Base-by-base conservation (phyloP, 2,329 filamentous ascomycete species). In the Stemphylium beticola region DNA sequence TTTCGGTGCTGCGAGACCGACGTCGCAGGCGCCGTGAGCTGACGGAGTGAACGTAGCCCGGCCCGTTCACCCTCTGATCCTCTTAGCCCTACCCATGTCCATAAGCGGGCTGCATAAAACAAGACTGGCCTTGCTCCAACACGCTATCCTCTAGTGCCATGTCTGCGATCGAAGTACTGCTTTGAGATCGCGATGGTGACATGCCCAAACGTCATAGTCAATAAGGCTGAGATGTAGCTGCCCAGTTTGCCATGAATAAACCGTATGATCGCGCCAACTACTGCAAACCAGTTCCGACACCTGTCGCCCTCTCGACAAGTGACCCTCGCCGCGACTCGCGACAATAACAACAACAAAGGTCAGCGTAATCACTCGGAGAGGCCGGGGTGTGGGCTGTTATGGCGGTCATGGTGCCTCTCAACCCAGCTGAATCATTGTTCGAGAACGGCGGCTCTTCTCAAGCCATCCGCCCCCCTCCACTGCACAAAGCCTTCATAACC, bases 401-500 rank as follows among this genome's bases (percentile, higher is more conserved):
- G 58, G 55, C 57, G 54, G 64, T 71, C 60, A 58, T 63, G 52
- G 63, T 57, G 51, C 48, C 48, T 42, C 34, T 41, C 57, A 41
- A 64, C 65, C 62, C 60, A 58, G 71, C 72, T 73, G 69, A 66
- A 42, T 42, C 57, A 54, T 48, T 53, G 62, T 65, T 73, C 70
- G 65, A 71, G 68, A 74, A 72, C 66, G 54, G 37, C 61, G 49
- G 46, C 46, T 60, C 56, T 60, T 42, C 52, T 59, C 60, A 52
- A 43, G 55, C 50, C 52, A 49, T 53, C 54, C 60, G 55, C 43
- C 47, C 48, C 57, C 58, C 57, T 48, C 46, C 47, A 59, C 53
- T 72, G 68, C 71, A 74, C 68, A 75, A 75, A 66, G 22, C 60
- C 62, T 73, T 72, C 67, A 70, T 60, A 72, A 64, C 24, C 56